Conservation (phyloP, 2,329 filamentous ascomycete genomes). For the Colletotrichum sp. region DNA sequence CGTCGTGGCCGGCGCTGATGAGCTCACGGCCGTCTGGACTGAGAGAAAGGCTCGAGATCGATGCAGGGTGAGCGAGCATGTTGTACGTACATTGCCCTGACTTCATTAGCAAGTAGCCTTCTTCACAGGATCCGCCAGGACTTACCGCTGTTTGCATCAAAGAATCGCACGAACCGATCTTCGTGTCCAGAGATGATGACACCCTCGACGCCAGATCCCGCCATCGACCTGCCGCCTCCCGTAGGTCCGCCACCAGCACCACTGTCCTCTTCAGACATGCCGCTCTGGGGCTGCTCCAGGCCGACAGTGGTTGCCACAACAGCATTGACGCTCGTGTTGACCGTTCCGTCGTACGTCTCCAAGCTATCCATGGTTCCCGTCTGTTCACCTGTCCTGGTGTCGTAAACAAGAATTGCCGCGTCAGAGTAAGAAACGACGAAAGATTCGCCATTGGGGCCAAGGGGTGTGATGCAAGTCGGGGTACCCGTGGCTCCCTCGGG, state of each 20-base stretch:
- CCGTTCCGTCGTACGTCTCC: constrained; percentile 90
- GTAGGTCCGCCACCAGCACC: constrained; percentile 78
- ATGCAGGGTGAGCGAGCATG: constrained; percentile 94
- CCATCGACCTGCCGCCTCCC: constrained; percentile 65
- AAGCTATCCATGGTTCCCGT: constrained; percentile 90
- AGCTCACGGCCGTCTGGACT: constrained; percentile 94
- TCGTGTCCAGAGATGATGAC: constrained; percentile 97
- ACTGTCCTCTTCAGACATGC: constrained; percentile 75
- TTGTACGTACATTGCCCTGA: constrained; percentile 98
- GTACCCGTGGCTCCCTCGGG: constrained; percentile 69
- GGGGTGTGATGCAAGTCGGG: constrained; percentile 89
- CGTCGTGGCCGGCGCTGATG: constrained; percentile 94
- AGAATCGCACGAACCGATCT: constrained; percentile 95
- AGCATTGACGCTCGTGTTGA: constrained; percentile 82
- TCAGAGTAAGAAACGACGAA: constrained; percentile 96
- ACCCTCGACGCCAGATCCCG: constrained; percentile 83
- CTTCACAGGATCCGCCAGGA: constrained; percentile 25
- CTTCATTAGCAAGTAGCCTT: not conserved
- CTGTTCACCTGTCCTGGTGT: constrained; percentile 90
- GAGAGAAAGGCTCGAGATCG: constrained; percentile 89
- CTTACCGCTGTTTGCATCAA: constrained; percentile 98
- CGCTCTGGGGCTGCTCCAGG: constrained; percentile 72
- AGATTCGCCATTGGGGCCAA: constrained; percentile 81
- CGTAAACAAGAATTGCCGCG: constrained; percentile 88
- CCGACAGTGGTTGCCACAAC: constrained; percentile 87